Conservation (phyloP, 495 filamentous ascomycete species). For the Cercophora scortea region DNA sequence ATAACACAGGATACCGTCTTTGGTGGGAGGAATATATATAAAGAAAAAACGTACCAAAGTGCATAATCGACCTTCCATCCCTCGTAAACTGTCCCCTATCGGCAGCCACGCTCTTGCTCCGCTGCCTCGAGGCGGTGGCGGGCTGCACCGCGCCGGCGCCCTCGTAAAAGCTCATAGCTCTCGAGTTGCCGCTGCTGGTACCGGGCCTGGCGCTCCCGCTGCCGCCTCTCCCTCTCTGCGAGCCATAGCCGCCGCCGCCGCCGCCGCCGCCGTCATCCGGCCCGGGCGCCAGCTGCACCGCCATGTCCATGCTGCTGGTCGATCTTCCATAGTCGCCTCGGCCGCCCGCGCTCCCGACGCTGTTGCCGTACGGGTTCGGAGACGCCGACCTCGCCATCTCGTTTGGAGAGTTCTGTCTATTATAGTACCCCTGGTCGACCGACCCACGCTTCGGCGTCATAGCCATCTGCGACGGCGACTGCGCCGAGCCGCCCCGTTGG, state of each 20-base stretch:
- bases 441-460: conserved; percentile 42
- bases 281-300: conserved; percentile 63
- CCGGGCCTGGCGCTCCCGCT: conserved; percentile 25
- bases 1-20: not conserved
- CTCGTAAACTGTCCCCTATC: conserved; percentile 64
- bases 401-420: conserved; percentile 46
- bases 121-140: conserved; percentile 39
- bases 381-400: conserved; percentile 49
- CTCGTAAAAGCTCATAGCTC: conserved; percentile 53
- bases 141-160: conserved; percentile 35
- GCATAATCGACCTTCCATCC: conserved; percentile 81
- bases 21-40: too few species aligned
- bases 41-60: conserved; percentile 66
- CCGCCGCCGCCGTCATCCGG: conserved; percentile 21
- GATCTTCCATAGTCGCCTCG: conserved; percentile 1
- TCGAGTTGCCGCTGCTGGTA: conserved; percentile 16
- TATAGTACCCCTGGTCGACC: conserved; percentile 43
- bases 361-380: conserved; percentile 16
- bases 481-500: not conserved
- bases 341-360: not conserved
- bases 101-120: conserved; percentile 78
- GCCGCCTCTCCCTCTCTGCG: conserved; percentile 35
- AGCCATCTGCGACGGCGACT: conserved; percentile 10
- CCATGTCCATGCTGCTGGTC: conserved; percentile 44
- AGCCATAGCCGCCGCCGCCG: conserved; percentile 48